Conservation (phyloP, 2,329 filamentous ascomycete genomes). For the Penicillium brasilianum region DNA sequence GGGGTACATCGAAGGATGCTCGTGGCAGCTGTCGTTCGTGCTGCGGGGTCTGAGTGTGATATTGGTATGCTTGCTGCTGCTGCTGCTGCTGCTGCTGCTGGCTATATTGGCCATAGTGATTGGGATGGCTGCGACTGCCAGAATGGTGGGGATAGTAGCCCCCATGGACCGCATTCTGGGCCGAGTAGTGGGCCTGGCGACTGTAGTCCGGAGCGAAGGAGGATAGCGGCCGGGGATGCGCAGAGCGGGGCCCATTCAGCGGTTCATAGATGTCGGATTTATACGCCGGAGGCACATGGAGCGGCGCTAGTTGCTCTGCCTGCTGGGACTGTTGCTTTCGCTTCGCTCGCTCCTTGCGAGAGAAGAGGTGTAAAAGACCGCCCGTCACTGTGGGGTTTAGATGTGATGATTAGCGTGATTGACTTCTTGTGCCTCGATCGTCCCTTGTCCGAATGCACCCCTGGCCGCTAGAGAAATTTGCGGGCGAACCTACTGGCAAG, state of each 20-base stretch:
- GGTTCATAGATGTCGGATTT: slow-evolving; percentile 18
- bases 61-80: background rate
- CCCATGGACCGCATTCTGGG: slow-evolving; percentile 3
- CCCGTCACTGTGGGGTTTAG: slow-evolving; percentile 25
- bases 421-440: background rate
- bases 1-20: slow-evolving; percentile 31
- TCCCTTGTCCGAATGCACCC: background rate
- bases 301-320: slow-evolving; percentile 7
- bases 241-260: slow-evolving; percentile 22
- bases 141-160: slow-evolving; percentile 2
- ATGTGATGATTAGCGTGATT: slow-evolving; percentile 16
- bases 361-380: slow-evolving; percentile 27
- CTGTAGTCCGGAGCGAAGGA: slow-evolving; percentile 31
- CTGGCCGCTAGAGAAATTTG: background rate
- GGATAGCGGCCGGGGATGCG: slow-evolving; percentile 31
- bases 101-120: background rate
- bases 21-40: slow-evolving; percentile 15
- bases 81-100: background rate
- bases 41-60: slow-evolving; percentile 7
- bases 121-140: background rate
- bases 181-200: slow-evolving; percentile 22
- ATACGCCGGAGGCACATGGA: slow-evolving; percentile 27
- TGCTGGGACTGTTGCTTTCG: slow-evolving; percentile 22
- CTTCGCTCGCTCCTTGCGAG: slow-evolving; percentile 32
- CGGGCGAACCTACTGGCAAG: slow-evolving; percentile 22